These are phyloP conservation scores for Solanum dulcamara DNA, from an alignment of 257 asterid species.

Conservation along the genomic window DNA sequence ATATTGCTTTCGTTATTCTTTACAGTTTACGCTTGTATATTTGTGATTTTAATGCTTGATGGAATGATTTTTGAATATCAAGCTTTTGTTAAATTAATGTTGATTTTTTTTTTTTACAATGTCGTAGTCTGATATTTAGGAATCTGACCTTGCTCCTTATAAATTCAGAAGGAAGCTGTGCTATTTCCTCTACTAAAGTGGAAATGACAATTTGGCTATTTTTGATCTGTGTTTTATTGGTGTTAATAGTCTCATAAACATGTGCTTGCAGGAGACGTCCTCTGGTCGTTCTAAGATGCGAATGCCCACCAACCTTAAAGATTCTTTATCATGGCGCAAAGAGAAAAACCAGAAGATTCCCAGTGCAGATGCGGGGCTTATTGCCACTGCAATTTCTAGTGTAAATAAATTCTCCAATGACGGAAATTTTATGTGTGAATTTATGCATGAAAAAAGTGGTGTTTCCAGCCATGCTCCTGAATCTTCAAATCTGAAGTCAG, in stretches of 20 bases:
- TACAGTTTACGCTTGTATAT: neutral
- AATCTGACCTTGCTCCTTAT: neutral
- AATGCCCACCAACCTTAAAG: slow-evolving; percentile 66
- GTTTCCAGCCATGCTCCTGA: slow-evolving; percentile 14
- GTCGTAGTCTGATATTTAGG: neutral
- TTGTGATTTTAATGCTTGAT: neutral
- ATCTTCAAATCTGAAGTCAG: slow-evolving; percentile 18
- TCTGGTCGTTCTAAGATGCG: slow-evolving; percentile 55
- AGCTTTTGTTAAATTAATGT: neutral
- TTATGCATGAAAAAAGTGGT: slow-evolving; percentile 25
- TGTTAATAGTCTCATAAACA: slow-evolving; percentile 5
- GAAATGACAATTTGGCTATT: neutral
- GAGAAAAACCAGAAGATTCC: slow-evolving; percentile 36
- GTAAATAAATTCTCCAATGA: slow-evolving; percentile 62
- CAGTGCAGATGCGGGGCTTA: slow-evolving; percentile 46
- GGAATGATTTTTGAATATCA: neutral
- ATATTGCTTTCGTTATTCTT: neutral
- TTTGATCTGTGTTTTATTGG: neutral
- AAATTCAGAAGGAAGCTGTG: neutral
- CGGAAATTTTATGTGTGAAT: slow-evolving; percentile 60
- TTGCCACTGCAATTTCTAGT: slow-evolving; percentile 66
- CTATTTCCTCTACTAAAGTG: neutral
- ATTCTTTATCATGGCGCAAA: slow-evolving; percentile 81
- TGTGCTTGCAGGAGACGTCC: slow-evolving; percentile 19
- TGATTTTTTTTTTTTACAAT: neutral